These are phyloP conservation scores for Panus rudis DNA, from an alignment of 768 basidiomycete species.

Conservation along the genomic window DNA sequence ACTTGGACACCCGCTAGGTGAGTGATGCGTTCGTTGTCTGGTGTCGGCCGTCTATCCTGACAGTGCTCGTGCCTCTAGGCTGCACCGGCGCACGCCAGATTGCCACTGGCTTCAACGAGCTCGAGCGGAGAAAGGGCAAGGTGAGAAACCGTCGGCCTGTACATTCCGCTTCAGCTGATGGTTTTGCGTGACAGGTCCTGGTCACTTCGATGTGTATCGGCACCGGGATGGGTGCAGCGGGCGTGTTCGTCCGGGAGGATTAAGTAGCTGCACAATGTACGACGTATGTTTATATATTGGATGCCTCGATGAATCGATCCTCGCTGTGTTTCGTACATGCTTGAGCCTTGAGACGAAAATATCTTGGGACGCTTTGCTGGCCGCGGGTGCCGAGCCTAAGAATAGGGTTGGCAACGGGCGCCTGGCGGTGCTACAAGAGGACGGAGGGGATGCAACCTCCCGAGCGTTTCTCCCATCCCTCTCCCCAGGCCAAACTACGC, in stretches of 20 bases:
- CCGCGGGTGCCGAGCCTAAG: too few relatives aligned
- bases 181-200: constrained; percentile 47
- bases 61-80: constrained; percentile 33
- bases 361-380: too few relatives aligned
- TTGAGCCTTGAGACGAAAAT: not conserved
- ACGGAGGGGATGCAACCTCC: too few relatives aligned
- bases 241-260: constrained; percentile 22
- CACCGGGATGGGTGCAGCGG: constrained; percentile 80
- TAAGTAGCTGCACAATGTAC: too few relatives aligned
- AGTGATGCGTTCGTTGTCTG: constrained; percentile 27
- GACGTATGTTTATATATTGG: not conserved
- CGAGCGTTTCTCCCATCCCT: not conserved
- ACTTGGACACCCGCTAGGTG: constrained; percentile 76
- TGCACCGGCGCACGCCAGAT: constrained; percentile 83
- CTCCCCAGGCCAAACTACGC: too few relatives aligned
- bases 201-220: constrained; percentile 90
- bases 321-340: not conserved
- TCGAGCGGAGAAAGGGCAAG: constrained; percentile 63
- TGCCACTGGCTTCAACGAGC: constrained; percentile 73
- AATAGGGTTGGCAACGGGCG: too few relatives aligned
- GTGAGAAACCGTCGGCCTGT: constrained; percentile 29
- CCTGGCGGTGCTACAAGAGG: too few relatives aligned
- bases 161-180: constrained; percentile 5
- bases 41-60: constrained; percentile 12
- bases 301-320: not conserved